Evolutionary conservation across 805 yeast genomes (phyloP).

Genomic region (Sporopachydermia quercuum): DNA sequence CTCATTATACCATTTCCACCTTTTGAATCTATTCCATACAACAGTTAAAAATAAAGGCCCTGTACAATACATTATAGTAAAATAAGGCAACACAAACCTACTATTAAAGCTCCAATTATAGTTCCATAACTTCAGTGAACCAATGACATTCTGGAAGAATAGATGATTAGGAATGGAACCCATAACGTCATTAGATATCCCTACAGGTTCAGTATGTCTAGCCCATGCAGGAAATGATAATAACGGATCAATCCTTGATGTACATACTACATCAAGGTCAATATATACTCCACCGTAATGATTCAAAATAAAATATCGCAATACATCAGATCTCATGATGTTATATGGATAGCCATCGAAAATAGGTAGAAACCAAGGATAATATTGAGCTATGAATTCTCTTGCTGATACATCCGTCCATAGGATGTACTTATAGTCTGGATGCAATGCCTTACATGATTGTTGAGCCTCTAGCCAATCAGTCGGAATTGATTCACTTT

Average conservation of each 20-base stretch:
- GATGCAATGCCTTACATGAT: conserved; percentile 58
- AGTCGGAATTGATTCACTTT: conserved; percentile 44
- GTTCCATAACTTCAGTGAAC: conserved; percentile 39
- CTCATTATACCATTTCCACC: conserved; percentile 1
- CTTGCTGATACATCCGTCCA: conserved; percentile 75
- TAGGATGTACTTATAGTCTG: conserved; percentile 65
- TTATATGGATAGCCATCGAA: conserved; percentile 59
- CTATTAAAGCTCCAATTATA: conserved; percentile 45
- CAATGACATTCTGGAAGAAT: conserved; percentile 51
- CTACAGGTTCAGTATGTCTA: conserved; percentile 66
- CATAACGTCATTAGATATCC: conserved; percentile 75
- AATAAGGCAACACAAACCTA: conserved; percentile 63
- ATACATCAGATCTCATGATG: conserved; percentile 69
- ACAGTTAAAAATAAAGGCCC: conserved; percentile 70
- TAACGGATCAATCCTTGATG: conserved; percentile 55
- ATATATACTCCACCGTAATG: conserved; percentile 73
- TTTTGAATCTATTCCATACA: conserved; percentile 64
- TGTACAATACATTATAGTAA: conserved; percentile 71
- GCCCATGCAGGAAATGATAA: conserved; percentile 65
- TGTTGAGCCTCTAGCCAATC: conserved; percentile 61
- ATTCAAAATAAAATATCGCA: conserved; percentile 56
- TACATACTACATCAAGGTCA: conserved; percentile 73
- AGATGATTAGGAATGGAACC: conserved; percentile 72
- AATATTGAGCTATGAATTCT: conserved; percentile 53
- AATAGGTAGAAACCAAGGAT: conserved; percentile 62